Evolutionary conservation across 1,139 yeast genomes (phyloP).

Genomic region (Suhomyces taliae): DNA sequence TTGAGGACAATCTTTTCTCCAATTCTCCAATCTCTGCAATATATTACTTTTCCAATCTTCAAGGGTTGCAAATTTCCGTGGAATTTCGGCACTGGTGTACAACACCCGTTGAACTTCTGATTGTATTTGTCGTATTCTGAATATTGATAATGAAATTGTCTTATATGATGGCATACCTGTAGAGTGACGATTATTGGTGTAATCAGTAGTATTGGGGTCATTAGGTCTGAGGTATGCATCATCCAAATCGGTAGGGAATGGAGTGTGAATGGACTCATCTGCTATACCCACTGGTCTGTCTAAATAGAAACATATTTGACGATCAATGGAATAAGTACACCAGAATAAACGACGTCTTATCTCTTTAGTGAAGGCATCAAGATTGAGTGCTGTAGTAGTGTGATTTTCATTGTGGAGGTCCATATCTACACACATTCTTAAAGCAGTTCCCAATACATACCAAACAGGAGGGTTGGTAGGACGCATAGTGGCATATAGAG

Average conservation of each 20-base stretch:
- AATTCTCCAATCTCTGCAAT: conserved; percentile 50
- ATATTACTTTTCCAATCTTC: conserved; percentile 61
- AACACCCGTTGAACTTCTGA: conserved; percentile 73
- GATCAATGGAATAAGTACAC: conserved; percentile 83
- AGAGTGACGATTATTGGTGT: background rate
- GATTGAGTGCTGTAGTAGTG: conserved; percentile 19
- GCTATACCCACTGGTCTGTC: conserved; percentile 78
- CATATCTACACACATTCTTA: conserved; percentile 77
- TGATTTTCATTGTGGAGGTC: conserved; percentile 60
- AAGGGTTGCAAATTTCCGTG: conserved; percentile 57
- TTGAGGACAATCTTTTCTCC: conserved; percentile 63
- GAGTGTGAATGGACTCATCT: conserved; percentile 63
- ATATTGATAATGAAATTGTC: conserved; percentile 61
- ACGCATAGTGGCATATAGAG: conserved; percentile 71
- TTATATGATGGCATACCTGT: conserved; percentile 48
- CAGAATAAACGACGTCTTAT: conserved; percentile 78
- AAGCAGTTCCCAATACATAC: conserved; percentile 82
- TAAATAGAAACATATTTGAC: conserved; percentile 72
- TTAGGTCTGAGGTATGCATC: conserved; percentile 57
- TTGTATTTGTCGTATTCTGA: conserved; percentile 69
- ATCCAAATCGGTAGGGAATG: conserved; percentile 72
- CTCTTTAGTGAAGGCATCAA: conserved; percentile 61
- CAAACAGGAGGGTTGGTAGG: conserved; percentile 89
- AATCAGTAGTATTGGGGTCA: conserved; percentile 10
- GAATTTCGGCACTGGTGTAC: conserved; percentile 69